Percentiles rank a stretch among this genome's conserved stretches.
These are phyloP conservation scores for Dalbergia cultrata DNA, from an alignment of 306 rosid species.

Conservation along the genomic window DNA sequence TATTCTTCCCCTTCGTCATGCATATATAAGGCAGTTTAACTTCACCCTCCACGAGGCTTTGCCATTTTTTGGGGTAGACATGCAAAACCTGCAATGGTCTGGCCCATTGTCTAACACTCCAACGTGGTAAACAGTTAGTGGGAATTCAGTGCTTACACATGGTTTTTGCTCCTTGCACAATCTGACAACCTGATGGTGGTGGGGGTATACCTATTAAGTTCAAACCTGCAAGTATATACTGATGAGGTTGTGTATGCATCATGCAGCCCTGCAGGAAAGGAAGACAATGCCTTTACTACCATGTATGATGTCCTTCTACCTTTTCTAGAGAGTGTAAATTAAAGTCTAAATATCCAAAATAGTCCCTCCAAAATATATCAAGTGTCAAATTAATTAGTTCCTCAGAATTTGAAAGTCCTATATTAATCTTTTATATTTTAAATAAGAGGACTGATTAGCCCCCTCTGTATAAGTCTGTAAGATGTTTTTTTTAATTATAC, in stretches of 20 bases:
- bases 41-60: neutral
- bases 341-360: no score
- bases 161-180: constrained; percentile 3
- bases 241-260: constrained; percentile 4
- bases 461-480: no score
- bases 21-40: neutral
- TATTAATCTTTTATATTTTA: no score
- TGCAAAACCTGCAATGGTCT: constrained; percentile 29
- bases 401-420: no score
- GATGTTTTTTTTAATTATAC: no score
- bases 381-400: no score
- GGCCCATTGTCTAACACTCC: constrained; percentile 19
- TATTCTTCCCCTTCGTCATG: neutral
- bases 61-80: neutral
- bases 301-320: neutral
- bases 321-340: neutral
- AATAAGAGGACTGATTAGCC: no score
- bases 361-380: no score
- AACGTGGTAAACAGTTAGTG: neutral
- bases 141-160: constrained; percentile 20
- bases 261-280: neutral
- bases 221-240: constrained; percentile 13
- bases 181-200: constrained; percentile 32
- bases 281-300: neutral
- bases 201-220: neutral